These are phyloP conservation scores for Trifolium pratense DNA, from an alignment of 306 rosid species.

Conservation along the genomic window DNA sequence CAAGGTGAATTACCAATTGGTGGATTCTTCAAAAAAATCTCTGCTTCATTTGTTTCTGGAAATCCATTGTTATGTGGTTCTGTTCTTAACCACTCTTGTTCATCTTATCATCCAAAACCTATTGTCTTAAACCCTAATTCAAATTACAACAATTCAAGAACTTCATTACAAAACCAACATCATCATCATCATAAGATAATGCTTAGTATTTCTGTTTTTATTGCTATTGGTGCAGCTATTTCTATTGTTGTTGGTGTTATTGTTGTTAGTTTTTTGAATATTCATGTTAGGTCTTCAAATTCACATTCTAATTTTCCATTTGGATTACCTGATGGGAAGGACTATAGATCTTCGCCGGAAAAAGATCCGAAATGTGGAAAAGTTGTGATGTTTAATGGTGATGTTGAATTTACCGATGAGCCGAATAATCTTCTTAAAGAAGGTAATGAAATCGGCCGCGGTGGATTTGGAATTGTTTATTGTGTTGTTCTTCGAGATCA, in stretches of 20 bases:
- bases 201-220: conserved; percentile 81
- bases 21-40: conserved; percentile 83
- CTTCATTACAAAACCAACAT: conserved; percentile 54
- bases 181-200: conserved; percentile 73
- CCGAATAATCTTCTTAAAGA: conserved; percentile 75
- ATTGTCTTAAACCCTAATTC: conserved; percentile 95
- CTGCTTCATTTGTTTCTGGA: conserved; percentile 68
- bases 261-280: conserved; percentile 73
- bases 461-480: conserved; percentile 93
- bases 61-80: conserved; percentile 92
- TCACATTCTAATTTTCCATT: conserved; percentile 62
- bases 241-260: conserved; percentile 76
- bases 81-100: conserved; percentile 72
- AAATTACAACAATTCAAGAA: conserved; percentile 50
- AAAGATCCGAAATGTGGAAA: conserved; percentile 74
- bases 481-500: conserved; percentile 70
- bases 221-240: conserved; percentile 92
- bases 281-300: conserved; percentile 63
- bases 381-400: conserved; percentile 91
- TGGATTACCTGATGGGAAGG: conserved; percentile 72
- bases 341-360: conserved; percentile 60
- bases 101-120: conserved; percentile 88
- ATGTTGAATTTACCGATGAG: conserved; percentile 71
- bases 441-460: conserved; percentile 87
- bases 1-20: conserved; percentile 92